Evolutionary conservation across 345 rosid species (phyloP).

Genomic region (Salix koriyanagi): DNA sequence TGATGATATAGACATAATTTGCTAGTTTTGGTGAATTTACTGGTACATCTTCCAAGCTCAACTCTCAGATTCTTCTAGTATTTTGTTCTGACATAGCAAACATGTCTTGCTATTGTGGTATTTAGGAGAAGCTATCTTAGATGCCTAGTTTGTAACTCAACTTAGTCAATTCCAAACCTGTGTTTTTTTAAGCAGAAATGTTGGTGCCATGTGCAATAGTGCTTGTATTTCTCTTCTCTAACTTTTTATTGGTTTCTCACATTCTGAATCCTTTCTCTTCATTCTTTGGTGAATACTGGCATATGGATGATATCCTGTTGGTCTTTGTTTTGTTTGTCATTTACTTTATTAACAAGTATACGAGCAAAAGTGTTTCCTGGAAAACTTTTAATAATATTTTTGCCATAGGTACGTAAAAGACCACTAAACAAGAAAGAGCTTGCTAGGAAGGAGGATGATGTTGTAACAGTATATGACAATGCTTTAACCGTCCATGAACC

Average conservation of each 20-base stretch:
- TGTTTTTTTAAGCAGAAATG: background rate
- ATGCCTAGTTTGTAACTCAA: background rate
- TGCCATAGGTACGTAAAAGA: conserved; percentile 80
- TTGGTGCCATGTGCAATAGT: background rate
- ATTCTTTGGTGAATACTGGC: background rate
- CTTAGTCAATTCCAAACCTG: background rate
- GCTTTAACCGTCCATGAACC: conserved; percentile 84
- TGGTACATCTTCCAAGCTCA: background rate
- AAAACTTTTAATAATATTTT: conserved; percentile 1
- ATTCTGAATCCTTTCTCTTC: background rate
- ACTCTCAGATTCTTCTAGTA: background rate
- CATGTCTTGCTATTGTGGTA: background rate
- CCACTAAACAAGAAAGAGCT: conserved; percentile 90
- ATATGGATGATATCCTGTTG: background rate
- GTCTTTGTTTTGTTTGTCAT: background rate
- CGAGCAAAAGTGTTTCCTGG: background rate
- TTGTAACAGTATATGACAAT: conserved; percentile 67
- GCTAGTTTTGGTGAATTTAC: background rate
- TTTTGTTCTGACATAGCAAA: background rate
- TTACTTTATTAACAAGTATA: background rate
- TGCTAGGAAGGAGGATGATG: conserved; percentile 88
- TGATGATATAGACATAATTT: background rate
- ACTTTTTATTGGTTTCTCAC: background rate
- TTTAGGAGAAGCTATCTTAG: background rate
- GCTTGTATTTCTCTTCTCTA: background rate